A percentile compares a stretch with the other conserved stretches of the same genome.
Evolutionary conservation across 345 rosid species (phyloP).

Genomic region (Excoecaria agallocha): DNA sequence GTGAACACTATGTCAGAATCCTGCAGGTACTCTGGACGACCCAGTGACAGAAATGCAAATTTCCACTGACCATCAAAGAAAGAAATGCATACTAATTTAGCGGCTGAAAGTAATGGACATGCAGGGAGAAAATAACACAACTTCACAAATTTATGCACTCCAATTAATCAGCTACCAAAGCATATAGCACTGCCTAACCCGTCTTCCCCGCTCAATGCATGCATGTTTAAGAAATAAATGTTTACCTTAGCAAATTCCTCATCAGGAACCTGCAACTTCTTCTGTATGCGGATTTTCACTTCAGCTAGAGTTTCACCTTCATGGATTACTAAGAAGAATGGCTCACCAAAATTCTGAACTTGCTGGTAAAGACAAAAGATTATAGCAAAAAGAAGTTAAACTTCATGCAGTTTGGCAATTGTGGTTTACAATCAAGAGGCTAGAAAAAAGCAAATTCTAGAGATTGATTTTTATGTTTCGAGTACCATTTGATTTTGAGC

Average conservation of each 20-base stretch:
- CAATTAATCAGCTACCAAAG: background rate
- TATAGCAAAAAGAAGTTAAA: background rate
- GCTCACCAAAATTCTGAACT: constrained; percentile 94
- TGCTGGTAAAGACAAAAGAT: constrained; percentile 41
- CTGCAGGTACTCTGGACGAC: constrained; percentile 87
- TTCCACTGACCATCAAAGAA: constrained; percentile 64
- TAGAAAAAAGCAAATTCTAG: background rate
- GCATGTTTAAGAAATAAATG: background rate
- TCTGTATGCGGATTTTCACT: constrained; percentile 79
- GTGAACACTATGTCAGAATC: constrained; percentile 73
- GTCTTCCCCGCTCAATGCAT: background rate
- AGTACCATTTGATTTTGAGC: constrained; percentile 69
- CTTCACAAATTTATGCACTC: background rate
- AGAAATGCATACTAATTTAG: background rate
- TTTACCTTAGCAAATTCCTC: constrained; percentile 94
- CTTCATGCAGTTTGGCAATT: background rate
- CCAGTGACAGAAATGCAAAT: constrained; percentile 81
- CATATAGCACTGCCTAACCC: background rate
- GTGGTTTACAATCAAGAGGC: background rate
- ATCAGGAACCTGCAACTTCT: constrained; percentile 86
- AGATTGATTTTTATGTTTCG: background rate
- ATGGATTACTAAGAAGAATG: constrained; percentile 89
- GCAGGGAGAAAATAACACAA: background rate
- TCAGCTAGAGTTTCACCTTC: constrained; percentile 87
- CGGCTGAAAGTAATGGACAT: background rate